These are phyloP conservation scores for Botrytis aclada DNA, from an alignment of 2,329 filamentous ascomycete species.

Conservation along the genomic window DNA sequence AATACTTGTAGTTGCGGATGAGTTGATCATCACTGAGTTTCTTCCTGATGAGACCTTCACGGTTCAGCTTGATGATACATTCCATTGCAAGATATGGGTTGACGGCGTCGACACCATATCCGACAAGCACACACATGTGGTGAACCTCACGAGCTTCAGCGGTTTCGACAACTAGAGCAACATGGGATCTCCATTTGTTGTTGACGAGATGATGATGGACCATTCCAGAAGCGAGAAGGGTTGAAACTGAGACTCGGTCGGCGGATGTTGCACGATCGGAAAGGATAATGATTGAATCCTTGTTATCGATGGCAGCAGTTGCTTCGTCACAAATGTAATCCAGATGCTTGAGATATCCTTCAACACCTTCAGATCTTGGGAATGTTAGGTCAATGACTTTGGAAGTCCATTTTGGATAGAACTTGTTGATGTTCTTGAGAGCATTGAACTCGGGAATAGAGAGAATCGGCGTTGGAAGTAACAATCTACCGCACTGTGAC, in stretches of 20 bases:
- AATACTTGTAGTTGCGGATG: slow-evolving; percentile 95
- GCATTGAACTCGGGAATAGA: slow-evolving; percentile 90
- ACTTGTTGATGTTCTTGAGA: slow-evolving; percentile 69
- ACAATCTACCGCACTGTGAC: slow-evolving; percentile 80
- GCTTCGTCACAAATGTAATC: slow-evolving; percentile 85
- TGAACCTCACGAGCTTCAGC: slow-evolving; percentile 96
- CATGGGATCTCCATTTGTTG: slow-evolving; percentile 92
- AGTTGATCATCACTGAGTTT: slow-evolving; percentile 77
- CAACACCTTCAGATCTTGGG: slow-evolving; percentile 75
- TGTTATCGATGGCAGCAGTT: slow-evolving; percentile 77
- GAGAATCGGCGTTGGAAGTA: slow-evolving; percentile 84
- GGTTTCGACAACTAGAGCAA: slow-evolving; percentile 84
- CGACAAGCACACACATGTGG: slow-evolving; percentile 97
- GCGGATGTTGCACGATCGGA: slow-evolving; percentile 83
- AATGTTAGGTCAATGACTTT: slow-evolving; percentile 92
- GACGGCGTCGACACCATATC: slow-evolving; percentile 90
- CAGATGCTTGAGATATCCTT: slow-evolving; percentile 82
- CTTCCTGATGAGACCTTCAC: slow-evolving; percentile 89
- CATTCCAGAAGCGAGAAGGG: slow-evolving; percentile 84
- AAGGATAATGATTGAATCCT: slow-evolving; percentile 81
- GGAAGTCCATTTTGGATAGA: slow-evolving; percentile 80
- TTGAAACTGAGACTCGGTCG: slow-evolving; percentile 80
- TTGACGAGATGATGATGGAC: slow-evolving; percentile 93
- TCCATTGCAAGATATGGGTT: slow-evolving; percentile 95
- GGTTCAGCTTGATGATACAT: slow-evolving; percentile 94